Conservation (phyloP, 208 protist species). For the Polymyxa betae region DNA sequence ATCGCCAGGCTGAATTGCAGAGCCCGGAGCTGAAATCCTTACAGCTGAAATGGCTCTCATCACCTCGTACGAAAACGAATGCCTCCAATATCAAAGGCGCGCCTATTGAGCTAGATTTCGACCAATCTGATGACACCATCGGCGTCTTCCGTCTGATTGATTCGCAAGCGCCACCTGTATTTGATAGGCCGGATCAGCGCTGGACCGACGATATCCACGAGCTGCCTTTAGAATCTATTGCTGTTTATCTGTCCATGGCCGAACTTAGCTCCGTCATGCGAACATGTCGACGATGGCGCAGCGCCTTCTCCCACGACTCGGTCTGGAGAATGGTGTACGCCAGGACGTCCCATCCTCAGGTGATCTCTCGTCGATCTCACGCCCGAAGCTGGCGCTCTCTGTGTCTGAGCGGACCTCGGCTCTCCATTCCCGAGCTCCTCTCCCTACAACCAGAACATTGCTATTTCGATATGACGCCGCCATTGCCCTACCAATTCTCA, state of each 20-base stretch:
- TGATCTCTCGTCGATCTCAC: background rate
- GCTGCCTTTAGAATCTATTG: background rate
- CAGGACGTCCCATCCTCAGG: background rate
- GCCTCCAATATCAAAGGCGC: background rate
- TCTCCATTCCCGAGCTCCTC: background rate
- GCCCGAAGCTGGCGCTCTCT: background rate
- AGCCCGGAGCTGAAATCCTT: background rate
- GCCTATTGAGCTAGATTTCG: background rate
- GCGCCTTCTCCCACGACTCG: background rate
- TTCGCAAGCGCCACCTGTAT: background rate
- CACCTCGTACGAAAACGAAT: background rate
- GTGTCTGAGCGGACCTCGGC: background rate
- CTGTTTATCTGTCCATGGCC: background rate
- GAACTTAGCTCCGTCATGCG: background rate
- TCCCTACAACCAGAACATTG: background rate
- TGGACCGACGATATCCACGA: background rate
- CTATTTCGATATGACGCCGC: background rate
- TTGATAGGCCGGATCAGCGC: background rate
- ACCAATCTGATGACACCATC: background rate
- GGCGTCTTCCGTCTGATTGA: background rate
- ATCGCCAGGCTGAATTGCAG: background rate
- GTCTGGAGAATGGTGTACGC: background rate
- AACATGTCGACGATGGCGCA: background rate
- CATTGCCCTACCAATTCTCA: background rate
- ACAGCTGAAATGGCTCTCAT: background rate